A percentile compares a stretch with the other conserved stretches of the same genome.
Conservation (phyloP, 2,329 filamentous ascomycete species). For the Aspergillus sp. region DNA sequence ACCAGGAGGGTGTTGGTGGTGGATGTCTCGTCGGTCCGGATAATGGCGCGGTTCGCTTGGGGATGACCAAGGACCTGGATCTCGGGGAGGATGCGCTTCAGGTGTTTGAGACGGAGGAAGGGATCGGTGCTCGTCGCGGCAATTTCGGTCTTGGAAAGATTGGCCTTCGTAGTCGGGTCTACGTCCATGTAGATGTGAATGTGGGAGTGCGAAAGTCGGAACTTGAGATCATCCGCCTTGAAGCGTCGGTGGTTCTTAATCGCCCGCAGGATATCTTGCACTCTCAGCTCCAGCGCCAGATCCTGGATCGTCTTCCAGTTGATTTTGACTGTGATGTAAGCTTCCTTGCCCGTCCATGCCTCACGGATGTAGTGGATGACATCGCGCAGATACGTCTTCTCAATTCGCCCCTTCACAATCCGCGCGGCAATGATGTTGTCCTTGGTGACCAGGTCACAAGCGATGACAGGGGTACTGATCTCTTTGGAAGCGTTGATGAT, state of each 20-base stretch:
- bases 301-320: slow-evolving; percentile 70
- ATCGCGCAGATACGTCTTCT: slow-evolving; percentile 86
- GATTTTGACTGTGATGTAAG: slow-evolving; percentile 72
- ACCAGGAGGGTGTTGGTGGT: slow-evolving; percentile 70
- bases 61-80: slow-evolving; percentile 88
- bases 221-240: slow-evolving; percentile 55
- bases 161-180: slow-evolving; percentile 25
- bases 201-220: slow-evolving; percentile 43
- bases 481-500: slow-evolving; percentile 96
- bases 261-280: slow-evolving; percentile 63
- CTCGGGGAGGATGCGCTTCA: slow-evolving; percentile 71
- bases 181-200: slow-evolving; percentile 65
- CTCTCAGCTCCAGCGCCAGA: slow-evolving; percentile 70
- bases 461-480: slow-evolving; percentile 92
- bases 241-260: slow-evolving; percentile 78
- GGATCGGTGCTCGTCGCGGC: slow-evolving; percentile 37
- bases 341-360: slow-evolving; percentile 69
- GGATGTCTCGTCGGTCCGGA: slow-evolving; percentile 65
- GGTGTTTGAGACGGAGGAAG: slow-evolving; percentile 62
- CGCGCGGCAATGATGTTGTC: slow-evolving; percentile 69
- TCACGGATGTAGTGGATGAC: slow-evolving; percentile 75
- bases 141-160: slow-evolving; percentile 35
- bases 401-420: slow-evolving; percentile 85
- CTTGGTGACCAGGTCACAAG: slow-evolving; percentile 72
- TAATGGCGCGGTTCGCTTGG: slow-evolving; percentile 76